Base-by-base conservation (phyloP, 2,329 filamentous ascomycete species). In the Fusarium piperis region DNA sequence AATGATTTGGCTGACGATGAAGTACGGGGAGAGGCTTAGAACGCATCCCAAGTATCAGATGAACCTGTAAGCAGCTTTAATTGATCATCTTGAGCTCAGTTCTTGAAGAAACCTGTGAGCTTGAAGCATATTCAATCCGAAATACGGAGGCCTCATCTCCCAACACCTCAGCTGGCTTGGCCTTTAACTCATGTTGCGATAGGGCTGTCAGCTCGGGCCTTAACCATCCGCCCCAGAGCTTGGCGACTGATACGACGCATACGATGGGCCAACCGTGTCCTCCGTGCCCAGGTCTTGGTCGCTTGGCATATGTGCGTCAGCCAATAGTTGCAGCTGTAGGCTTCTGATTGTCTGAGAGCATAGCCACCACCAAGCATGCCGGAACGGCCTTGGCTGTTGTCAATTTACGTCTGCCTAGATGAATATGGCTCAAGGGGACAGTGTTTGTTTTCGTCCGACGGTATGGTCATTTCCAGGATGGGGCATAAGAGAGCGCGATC, bases 1-100 rank as follows among this genome's bases (percentile, higher is more conserved):
- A 2, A 70, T 62, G 64, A 70, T 70, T 2, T 64, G 57, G 56
- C 15, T 67, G 4, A 56, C 59, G 12, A 60, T 61, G 11, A 70
- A 67, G 38, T 63, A 70, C 28, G 61, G 67, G 1, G 67, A 70
- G 20, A 48, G 26, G 11, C 28, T 67, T 5, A 64, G 67, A 20
- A 70, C 64, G 2, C 36, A 62, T 46, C 58, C 67, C 2, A 64
- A 33, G 46, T 70, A 59, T 28, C 48, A 63, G 30, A 20, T 55
- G 20, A 51, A 52, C n/a, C 28, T 59, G 13, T 59, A 48, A 32
- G 18, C 4, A 30, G 26, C 3, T 30, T 10, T 12, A 48, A 44
- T 48, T 4, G 44, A 48, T 7, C 15, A 7, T 46, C 8, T 46
- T 26, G 13, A 20, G 18, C 18, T 2, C 1, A 20, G 6, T 4